Base-by-base conservation (phyloP, 2,329 filamentous ascomycete genomes). In the Stemphylium lycopersici region DNA sequence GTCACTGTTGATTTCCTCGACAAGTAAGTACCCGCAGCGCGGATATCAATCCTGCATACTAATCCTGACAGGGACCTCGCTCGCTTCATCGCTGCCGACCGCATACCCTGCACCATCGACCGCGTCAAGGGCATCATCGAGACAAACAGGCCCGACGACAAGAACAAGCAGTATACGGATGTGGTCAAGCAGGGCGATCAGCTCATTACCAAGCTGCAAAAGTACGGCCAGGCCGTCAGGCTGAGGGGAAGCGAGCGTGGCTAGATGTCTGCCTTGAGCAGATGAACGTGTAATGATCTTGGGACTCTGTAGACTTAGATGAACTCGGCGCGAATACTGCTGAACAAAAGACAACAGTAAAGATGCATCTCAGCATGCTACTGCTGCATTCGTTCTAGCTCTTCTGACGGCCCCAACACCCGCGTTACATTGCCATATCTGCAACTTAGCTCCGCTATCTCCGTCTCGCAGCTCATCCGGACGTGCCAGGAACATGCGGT, bases 161-260 rank as follows among this genome's bases (percentile, higher is more conserved):
- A 99, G 87, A 98, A 98, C 84, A 97, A 96, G 84, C 95, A 99
- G 80, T 99, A 99, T 79, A 90, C 93, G 68, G 95, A 99, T 69
- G 92, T 98, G 33, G 92, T 99, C 58, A 95, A 95, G 80, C 95
- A 98, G 76, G 95, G 95, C 29, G 95, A 99, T 77, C 90, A 96
- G 78, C 84, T 99, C 60, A 98, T 99, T 75, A 99, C 95, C 54
- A 99, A 99, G 84, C 82, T 99, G 66, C 95, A 99, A 80, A 99
- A 99, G 83, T 99, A 99, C 77, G 95, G 95, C 39, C 95, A 99
- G 79, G 90, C 95, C 2, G 95, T 99, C 62, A 86, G 95, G 72
- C 82, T 99, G 78, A 87, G 95, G 69, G 95, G 95, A 36, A 98
- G 93, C 73, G 95, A 99, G 83, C 86, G 95, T 69, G 91, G 91